A percentile compares a stretch with the other conserved stretches of the same genome.
Conservation (phyloP, 1,284 basidiomycete species). For the Albatrellus sp. region DNA sequence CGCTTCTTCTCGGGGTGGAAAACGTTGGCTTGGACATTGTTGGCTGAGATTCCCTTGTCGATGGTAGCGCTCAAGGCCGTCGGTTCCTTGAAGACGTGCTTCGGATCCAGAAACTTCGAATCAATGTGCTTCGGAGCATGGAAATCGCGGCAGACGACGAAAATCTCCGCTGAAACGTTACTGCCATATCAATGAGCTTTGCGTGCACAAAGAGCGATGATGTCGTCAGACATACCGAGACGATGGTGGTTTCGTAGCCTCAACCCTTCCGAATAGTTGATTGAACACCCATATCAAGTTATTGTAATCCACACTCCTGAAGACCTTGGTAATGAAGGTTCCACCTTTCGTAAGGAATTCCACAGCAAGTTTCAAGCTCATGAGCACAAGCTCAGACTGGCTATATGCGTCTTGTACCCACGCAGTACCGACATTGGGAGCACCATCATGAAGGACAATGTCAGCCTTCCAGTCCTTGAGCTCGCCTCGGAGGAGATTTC, state of each 20-base stretch:
- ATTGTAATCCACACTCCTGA: conserved; percentile 98
- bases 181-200: conserved; percentile 25
- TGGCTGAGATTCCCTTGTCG: conserved; percentile 39
- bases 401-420: conserved; percentile 99
- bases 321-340: conserved; percentile 97
- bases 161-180: conserved; percentile 99
- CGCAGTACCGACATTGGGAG: conserved; percentile 97
- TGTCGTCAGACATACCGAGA: conserved; percentile 54
- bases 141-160: conserved; percentile 96
- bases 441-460: conserved; percentile 98
- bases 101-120: conserved; percentile 96
- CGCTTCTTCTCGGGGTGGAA: conserved; percentile 98
- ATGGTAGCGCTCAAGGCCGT: conserved; percentile 34
- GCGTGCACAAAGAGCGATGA: conserved; percentile 2
- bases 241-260: conserved; percentile 97
- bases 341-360: conserved; percentile 93
- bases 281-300: conserved; percentile 98
- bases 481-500: conserved; percentile 77
- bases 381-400: conserved; percentile 94
- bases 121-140: conserved; percentile 93
- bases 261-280: conserved; percentile 92
- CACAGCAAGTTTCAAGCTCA: conserved; percentile 91
- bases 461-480: conserved; percentile 99
- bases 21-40: conserved; percentile 74
- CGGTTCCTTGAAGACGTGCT: conserved; percentile 95